Base-by-base conservation (phyloP, 768 basidiomycete species). In the Lentinula sp. region DNA sequence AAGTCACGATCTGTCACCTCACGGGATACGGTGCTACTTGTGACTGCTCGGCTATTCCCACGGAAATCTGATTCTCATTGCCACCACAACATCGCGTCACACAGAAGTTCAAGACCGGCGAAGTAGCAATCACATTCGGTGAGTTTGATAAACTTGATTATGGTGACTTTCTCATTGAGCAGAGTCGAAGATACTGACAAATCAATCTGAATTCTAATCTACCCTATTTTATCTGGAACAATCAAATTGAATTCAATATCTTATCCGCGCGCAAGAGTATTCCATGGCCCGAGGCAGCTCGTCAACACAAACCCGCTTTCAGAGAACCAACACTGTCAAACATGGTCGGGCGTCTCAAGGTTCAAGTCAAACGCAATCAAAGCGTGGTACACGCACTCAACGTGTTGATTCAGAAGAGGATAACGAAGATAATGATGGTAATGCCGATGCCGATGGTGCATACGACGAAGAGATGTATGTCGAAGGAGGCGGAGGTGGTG, bases 401-500 rank as follows among this genome's bases (percentile, higher is more conserved):
- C 43, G 45, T 13, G 57, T 46, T 7, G 57, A 48, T 20, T 59
- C 57, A 43, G 56, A 46, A 23, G 57, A 59, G 8, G 67, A 46
- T 65, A 72, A 61, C 70, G 71, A 53, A 63, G 68, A 54, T 41
- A 68, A 56, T 0, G 62, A 70, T 53, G 64, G 65, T 42, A 64
- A 54, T 48, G 73, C 74, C 2, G 74, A 72, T 0, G 77, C 71
- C 6, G 78, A 71, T 6, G 78, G 72, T 18, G 73, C 75, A 0
- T 74, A 73, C 0, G 73, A 72, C 42, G 73, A 74, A 3, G 65
- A 66, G 54, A 68, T 73, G 58, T 75, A 76, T 18, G 68, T 71
- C n/a, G 73, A 74, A 10, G 73, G 64, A 9, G 70, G 68, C 13
- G 70, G 68, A 10, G 73, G 63, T 6, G 70, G 68, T 42, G 69